phyloP scores from a whole-genome alignment of 805 yeast species.

The Lachancea sp. region DNA sequence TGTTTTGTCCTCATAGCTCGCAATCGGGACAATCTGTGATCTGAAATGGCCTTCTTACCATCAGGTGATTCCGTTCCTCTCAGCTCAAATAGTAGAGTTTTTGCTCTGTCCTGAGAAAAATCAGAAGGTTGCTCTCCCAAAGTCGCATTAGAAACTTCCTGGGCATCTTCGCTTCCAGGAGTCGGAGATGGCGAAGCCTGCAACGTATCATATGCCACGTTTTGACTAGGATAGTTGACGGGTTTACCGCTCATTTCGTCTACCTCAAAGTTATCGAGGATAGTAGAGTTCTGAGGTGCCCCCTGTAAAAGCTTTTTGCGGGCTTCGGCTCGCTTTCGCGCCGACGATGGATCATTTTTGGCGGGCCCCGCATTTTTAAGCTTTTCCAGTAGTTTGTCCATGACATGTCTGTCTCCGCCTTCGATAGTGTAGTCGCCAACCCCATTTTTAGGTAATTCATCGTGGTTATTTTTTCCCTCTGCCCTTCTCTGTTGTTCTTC shows the following conservation, averaged over 20 bases:
- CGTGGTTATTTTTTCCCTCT: conserved; percentile 14
- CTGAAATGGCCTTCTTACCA: conserved; percentile 19
- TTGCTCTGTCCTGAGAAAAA: conserved; percentile 36
- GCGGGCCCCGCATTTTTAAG: conserved; percentile 80
- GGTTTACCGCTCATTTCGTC: conserved; percentile 1
- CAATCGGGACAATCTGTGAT: conserved; percentile 20
- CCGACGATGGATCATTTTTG: conserved; percentile 70
- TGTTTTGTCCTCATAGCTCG: conserved; percentile 5
- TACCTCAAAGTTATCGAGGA: conserved; percentile 10
- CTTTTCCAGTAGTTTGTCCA: conserved; percentile 83
- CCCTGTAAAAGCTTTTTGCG: conserved; percentile 51
- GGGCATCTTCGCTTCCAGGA: background rate
- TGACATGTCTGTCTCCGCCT: conserved; percentile 41
- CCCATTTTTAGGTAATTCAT: conserved; percentile 8
- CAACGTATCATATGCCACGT: conserved; percentile 12
- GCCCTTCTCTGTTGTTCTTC: conserved; percentile 32
- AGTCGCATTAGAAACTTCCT: too few species aligned
- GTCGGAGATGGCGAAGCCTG: conserved; percentile 24
- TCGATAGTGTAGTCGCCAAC: conserved; percentile 12
- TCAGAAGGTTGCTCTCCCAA: background rate
- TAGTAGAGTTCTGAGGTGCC: conserved; percentile 14
- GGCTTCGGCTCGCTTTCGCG: conserved; percentile 73
- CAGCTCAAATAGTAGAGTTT: conserved; percentile 54
- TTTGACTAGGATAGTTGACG: conserved; percentile 10
- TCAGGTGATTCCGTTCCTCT: conserved; percentile 36